Percentiles rank a stretch among this genome's conserved stretches.
Evolutionary conservation across 768 basidiomycete species (phyloP).

Genomic region (Tylopilus felleus): DNA sequence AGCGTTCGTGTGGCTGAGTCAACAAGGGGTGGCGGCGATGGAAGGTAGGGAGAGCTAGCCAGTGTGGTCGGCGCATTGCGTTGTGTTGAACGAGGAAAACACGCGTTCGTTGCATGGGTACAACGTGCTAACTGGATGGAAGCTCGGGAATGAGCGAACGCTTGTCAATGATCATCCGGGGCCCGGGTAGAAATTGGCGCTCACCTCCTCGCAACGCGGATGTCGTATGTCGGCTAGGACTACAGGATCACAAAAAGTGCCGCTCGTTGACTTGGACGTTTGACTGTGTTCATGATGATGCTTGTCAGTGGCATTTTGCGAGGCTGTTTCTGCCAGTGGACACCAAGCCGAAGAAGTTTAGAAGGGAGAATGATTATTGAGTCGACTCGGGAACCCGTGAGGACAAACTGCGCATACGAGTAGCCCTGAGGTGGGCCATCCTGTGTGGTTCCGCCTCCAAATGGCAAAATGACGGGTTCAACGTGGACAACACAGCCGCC

Average conservation of each 20-base stretch:
- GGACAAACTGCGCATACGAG: no score
- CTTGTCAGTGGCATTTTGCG: no score
- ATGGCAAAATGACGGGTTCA: no score
- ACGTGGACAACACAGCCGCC: no score
- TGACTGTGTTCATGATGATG: background rate
- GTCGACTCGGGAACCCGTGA: no score
- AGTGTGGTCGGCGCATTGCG: background rate
- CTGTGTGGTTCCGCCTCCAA: no score
- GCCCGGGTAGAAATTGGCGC: background rate
- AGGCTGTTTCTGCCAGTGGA: no score
- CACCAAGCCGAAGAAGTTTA: no score
- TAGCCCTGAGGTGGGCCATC: no score
- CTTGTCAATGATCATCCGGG: background rate
- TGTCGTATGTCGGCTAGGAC: background rate
- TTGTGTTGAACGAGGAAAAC: background rate
- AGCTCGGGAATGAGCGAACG: background rate
- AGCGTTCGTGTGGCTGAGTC: background rate
- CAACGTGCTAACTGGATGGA: slow-evolving; percentile 12
- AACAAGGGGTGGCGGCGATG: background rate
- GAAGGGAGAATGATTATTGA: no score
- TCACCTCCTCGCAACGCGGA: background rate
- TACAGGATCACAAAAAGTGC: background rate
- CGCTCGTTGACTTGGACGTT: no score
- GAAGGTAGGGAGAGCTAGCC: background rate
- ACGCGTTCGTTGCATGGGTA: slow-evolving; percentile 4